These are phyloP conservation scores for Lasiosphaeriaceae sp. DNA, from an alignment of 495 filamentous ascomycete genomes.

Conservation along the genomic window DNA sequence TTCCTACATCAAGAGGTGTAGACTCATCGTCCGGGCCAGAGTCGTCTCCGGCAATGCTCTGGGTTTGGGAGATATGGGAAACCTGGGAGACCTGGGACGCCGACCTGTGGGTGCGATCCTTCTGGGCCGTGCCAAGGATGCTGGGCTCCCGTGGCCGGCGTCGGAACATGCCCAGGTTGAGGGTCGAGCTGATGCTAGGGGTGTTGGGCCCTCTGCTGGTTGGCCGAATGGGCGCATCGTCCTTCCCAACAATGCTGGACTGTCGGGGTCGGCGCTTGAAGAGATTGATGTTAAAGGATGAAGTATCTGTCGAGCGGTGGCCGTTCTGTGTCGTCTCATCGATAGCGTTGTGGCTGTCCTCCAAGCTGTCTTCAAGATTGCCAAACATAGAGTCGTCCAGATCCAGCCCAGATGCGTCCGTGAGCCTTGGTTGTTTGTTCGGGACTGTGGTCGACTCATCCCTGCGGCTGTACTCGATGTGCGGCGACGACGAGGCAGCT, in stretches of 20 bases:
- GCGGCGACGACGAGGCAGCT: conserved; percentile 10
- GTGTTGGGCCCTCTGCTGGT: conserved; percentile 46
- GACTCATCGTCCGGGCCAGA: conserved; percentile 45
- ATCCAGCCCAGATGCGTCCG: conserved; percentile 43
- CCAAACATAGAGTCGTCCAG: conserved; percentile 44
- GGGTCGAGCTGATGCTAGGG: conserved; percentile 38
- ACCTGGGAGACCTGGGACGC: conserved; percentile 23
- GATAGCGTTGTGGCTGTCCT: conserved; percentile 16
- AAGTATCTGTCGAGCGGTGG: conserved; percentile 41
- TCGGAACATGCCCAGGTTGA: conserved; percentile 45
- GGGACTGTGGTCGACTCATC: conserved; percentile 23
- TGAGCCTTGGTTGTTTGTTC: conserved; percentile 24
- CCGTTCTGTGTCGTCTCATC: conserved; percentile 30
- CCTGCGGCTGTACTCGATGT: conserved; percentile 28
- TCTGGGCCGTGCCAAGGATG: conserved; percentile 42
- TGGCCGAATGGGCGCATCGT: conserved; percentile 42
- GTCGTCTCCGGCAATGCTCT: conserved; percentile 18
- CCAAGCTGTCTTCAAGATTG: conserved; percentile 42
- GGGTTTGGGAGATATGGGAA: conserved; percentile 12
- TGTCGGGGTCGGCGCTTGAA: conserved; percentile 44
- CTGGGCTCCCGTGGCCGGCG: conserved; percentile 44
- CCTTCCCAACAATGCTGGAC: conserved; percentile 42
- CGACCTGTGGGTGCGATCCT: conserved; percentile 28
- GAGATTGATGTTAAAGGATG: conserved; percentile 37
- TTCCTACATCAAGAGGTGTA: conserved; percentile 35